Conservation (phyloP, 495 filamentous ascomycete genomes). For the Pseudomonodictys pantanalensis region DNA sequence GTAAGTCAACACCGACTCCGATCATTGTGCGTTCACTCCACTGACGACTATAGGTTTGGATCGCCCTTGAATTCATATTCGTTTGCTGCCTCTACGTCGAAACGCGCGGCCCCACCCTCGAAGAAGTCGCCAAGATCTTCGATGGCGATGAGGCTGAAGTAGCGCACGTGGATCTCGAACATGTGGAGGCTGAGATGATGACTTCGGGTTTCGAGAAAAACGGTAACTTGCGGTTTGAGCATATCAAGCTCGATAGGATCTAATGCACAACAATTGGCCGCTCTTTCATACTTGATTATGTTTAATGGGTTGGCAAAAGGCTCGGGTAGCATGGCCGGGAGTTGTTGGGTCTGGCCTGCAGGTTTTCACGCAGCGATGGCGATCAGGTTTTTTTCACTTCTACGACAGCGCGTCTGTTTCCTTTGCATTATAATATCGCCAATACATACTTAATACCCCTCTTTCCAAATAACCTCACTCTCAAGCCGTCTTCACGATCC, state of each 20-base stretch:
- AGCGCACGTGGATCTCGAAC: slow-evolving; percentile 28
- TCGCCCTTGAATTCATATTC: slow-evolving; percentile 32
- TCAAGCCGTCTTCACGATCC: no score
- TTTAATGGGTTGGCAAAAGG: no score
- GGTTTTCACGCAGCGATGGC: no score
- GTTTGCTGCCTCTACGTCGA: slow-evolving; percentile 70
- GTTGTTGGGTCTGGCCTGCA: no score
- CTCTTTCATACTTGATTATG: no score
- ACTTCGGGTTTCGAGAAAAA: slow-evolving; percentile 22
- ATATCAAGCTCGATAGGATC: not conserved
- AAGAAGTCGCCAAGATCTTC: slow-evolving; percentile 68
- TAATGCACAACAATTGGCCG: no score
- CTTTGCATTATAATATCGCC: no score
- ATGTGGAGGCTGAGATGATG: slow-evolving; percentile 1
- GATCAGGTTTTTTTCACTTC: no score
- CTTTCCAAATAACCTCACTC: no score
- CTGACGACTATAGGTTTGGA: slow-evolving; percentile 26
- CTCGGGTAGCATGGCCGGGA: no score
- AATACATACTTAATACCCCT: no score
- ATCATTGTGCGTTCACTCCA: slow-evolving; percentile 9
- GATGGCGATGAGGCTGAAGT: slow-evolving; percentile 42
- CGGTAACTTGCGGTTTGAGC: slow-evolving; percentile 4
- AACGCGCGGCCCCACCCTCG: slow-evolving; percentile 64
- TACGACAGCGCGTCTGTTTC: no score
- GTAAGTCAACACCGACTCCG: slow-evolving; percentile 27